Evolutionary conservation across 352 stramenopile species (phyloP).

Genomic region (Globisporangium nunn): DNA sequence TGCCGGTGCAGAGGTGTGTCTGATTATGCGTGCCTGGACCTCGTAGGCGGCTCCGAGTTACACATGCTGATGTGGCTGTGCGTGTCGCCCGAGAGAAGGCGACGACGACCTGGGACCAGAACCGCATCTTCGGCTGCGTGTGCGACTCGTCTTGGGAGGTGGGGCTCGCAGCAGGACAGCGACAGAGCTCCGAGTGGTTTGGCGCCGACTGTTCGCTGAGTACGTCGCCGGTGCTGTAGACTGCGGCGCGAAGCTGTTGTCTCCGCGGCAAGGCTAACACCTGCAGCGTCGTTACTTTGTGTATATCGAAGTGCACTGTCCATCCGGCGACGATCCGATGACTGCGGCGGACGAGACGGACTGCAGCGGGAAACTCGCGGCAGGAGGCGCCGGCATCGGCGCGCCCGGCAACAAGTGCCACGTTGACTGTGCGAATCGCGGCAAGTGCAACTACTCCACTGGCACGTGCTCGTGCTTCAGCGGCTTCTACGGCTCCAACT

Average conservation of each 20-base stretch:
- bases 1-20: slow-evolving; percentile 28
- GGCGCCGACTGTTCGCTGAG: slow-evolving; percentile 78
- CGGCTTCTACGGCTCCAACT: slow-evolving; percentile 78
- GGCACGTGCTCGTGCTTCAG: slow-evolving; percentile 64
- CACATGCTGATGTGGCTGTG: neutral
- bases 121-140: slow-evolving; percentile 66
- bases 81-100: slow-evolving; percentile 10
- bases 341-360: slow-evolving; percentile 81
- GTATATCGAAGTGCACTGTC: slow-evolving; percentile 52
- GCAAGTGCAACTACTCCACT: slow-evolving; percentile 61
- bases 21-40: neutral
- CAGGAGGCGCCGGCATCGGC: slow-evolving; percentile 30
- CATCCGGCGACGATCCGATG: slow-evolving; percentile 83
- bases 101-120: slow-evolving; percentile 70
- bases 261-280: neutral
- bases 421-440: slow-evolving; percentile 72
- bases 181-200: slow-evolving; percentile 86
- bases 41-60: neutral
- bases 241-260: neutral
- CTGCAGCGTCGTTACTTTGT: neutral
- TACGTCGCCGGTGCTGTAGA: slow-evolving; percentile 12
- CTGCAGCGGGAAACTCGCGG: slow-evolving; percentile 48
- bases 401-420: slow-evolving; percentile 53
- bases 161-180: slow-evolving; percentile 58
- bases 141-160: slow-evolving; percentile 77